These are phyloP conservation scores for Amniculicola lignicola DNA, from an alignment of 495 filamentous ascomycete genomes.

Conservation along the genomic window DNA sequence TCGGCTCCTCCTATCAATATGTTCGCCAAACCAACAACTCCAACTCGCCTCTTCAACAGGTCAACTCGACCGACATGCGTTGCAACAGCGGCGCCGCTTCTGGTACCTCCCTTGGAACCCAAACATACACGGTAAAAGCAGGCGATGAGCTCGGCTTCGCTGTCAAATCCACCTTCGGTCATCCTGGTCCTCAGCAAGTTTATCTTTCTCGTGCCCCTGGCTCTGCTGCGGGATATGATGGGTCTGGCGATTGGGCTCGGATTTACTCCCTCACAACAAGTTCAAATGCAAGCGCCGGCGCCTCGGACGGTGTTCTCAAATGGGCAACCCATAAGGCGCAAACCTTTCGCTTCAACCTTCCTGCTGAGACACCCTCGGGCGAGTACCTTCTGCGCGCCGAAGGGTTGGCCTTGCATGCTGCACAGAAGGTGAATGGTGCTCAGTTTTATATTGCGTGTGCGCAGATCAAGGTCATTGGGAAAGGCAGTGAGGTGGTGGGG, in stretches of 20 bases:
- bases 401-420: slow-evolving; percentile 15
- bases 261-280: slow-evolving; percentile 32
- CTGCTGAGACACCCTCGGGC: slow-evolving; percentile 2
- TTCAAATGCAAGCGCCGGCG: slow-evolving; percentile 9
- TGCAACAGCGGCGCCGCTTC: slow-evolving; percentile 18
- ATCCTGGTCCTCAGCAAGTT: slow-evolving; percentile 25
- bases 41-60: slow-evolving; percentile 13
- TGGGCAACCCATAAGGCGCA: slow-evolving; percentile 13
- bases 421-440: slow-evolving; percentile 11
- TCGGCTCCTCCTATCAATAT: slow-evolving; percentile 24
- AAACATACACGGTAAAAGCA: slow-evolving; percentile 11
- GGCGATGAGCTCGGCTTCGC: slow-evolving; percentile 17
- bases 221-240: slow-evolving; percentile 33
- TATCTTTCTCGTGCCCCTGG: slow-evolving; percentile 37
- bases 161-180: slow-evolving; percentile 5
- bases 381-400: slow-evolving; percentile 23
- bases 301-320: slow-evolving; percentile 7
- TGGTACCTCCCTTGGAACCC: background rate
- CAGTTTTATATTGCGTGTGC: slow-evolving; percentile 27
- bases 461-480: slow-evolving; percentile 13
- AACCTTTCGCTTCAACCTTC: slow-evolving; percentile 15
- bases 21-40: slow-evolving; percentile 24
- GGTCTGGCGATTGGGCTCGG: slow-evolving; percentile 42
- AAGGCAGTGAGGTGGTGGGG: background rate
- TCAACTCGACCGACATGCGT: slow-evolving; percentile 25